Percentiles rank a stretch among this genome's conserved stretches.
Conservation (phyloP, 768 basidiomycete genomes). For the Suillus subluteus region DNA sequence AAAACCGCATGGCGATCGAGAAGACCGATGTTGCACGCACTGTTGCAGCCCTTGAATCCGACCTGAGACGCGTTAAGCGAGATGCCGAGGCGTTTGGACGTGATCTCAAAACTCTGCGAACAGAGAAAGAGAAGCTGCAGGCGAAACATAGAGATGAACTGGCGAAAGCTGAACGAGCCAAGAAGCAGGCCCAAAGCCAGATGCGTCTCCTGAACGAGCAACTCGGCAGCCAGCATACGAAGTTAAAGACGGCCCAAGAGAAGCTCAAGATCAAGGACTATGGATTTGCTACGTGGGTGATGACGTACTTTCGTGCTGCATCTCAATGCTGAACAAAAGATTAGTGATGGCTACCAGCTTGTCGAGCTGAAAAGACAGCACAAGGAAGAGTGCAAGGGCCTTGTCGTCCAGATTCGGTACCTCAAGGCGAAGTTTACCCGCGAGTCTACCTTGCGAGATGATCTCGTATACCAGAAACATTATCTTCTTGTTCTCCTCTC, state of each 20-base stretch:
- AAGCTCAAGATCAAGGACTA: slow-evolving; percentile 55
- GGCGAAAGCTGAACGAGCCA: slow-evolving; percentile 58
- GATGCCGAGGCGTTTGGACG: slow-evolving; percentile 80
- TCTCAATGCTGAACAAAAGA: slow-evolving; percentile 9
- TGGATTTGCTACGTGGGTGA: slow-evolving; percentile 61
- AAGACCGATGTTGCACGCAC: slow-evolving; percentile 67
- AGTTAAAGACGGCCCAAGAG: slow-evolving; percentile 44
- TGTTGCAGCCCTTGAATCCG: slow-evolving; percentile 70
- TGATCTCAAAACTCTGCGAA: slow-evolving; percentile 69
- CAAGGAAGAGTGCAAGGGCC: slow-evolving; percentile 86
- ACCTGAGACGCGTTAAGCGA: slow-evolving; percentile 72
- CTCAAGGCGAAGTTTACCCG: slow-evolving; percentile 90
- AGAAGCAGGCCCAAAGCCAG: slow-evolving; percentile 70
- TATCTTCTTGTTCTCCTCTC: slow-evolving; percentile 80
- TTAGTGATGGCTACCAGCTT: slow-evolving; percentile 58
- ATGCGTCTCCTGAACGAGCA: slow-evolving; percentile 69
- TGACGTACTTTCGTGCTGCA: not conserved
- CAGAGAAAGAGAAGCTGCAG: slow-evolving; percentile 68
- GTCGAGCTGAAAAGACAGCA: slow-evolving; percentile 64
- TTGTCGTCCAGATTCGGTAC: slow-evolving; percentile 89
- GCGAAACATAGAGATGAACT: slow-evolving; percentile 58
- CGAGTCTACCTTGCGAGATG: slow-evolving; percentile 78
- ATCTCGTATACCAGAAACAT: slow-evolving; percentile 83
- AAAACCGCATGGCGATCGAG: slow-evolving; percentile 60
- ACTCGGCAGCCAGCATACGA: slow-evolving; percentile 54